Evolutionary conservation across 345 rosid genomes (phyloP), one percentile per base, ranked within the genome.

Genomic region (Linum usitatissimum): DNA sequence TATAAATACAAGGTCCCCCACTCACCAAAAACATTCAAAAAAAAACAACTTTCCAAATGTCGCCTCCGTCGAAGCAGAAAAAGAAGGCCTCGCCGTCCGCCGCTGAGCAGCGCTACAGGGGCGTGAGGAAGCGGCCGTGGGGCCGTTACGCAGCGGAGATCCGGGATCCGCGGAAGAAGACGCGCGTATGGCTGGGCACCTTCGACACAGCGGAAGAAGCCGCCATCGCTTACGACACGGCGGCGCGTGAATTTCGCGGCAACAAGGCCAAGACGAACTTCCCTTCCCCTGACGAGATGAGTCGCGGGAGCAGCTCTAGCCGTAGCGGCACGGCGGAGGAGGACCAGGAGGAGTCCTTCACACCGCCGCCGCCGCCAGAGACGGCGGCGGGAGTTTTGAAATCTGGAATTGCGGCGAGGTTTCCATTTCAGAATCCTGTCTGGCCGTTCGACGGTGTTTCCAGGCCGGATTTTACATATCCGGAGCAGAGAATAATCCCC

Each of bases 271-370:
- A 42, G 49, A 42, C 49, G 14, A 42, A 42, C 49, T 42, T 42
- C 12, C 49, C 49, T 14, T 8, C 15, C 49, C 49, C 49, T 14
- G 15, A 42, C 49, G 49, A 42, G 10, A 42, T 42, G 49, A 30
- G 38, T 13, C n/a, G n/a, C n/a, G n/a, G n/a, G n/a, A 6, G 40
- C 34, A n/a, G 64, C 79, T 66, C 75, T 4, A 75, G 75, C 65
- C 72, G 72, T 66, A 72, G 78, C 45, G 73, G 74, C 67, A 64
- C 79, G 9, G 67, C 73, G 7, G 85, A 83, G 49, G 6, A 31
- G 6, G 36, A 31, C n/a, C n/a, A n/a, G 36, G 36, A 31, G 36
- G 36, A 31, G 36, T 31, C 75, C 79, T n/a, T n/a, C n/a, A n/a
- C n/a, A n/a, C n/a, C n/a, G 12, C 71, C 79, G 30, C 69, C 68